Conservation (phyloP, 75 land plant species). For the Azolla pinnata region DNA sequence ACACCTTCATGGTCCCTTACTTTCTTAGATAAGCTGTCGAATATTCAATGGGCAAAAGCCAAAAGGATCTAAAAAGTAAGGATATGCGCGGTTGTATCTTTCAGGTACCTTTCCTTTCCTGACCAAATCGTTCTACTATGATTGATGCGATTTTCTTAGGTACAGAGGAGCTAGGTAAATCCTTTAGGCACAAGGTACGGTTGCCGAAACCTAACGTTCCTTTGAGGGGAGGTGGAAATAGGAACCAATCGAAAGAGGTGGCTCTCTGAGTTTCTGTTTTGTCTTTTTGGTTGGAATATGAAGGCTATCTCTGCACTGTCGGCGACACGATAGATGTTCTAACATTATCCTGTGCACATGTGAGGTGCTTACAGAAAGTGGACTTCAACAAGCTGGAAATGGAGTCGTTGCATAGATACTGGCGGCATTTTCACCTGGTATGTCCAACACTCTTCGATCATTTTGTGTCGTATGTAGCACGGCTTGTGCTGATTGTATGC, state of each 20-base stretch:
- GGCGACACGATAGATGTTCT: not conserved
- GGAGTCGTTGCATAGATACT: conserved; percentile 55
- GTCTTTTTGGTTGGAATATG: not conserved
- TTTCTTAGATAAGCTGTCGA: no score
- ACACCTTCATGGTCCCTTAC: not conserved
- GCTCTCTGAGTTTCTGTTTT: conserved; percentile 1
- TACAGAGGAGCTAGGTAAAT: not conserved
- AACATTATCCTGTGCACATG: not conserved
- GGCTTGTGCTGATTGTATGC: not conserved
- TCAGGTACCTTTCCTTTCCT: no score
- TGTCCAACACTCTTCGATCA: not conserved
- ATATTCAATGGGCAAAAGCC: no score
- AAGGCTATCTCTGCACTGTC: not conserved
- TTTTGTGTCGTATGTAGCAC: not conserved
- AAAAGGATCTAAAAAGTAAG: no score
- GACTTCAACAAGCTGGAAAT: conserved; percentile 62
- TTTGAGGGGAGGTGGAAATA: not conserved
- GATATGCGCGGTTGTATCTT: no score
- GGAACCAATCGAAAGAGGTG: not conserved
- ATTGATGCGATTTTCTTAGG: no score
- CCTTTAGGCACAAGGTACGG: not conserved
- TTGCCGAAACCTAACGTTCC: not conserved
- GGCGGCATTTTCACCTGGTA: conserved; percentile 64
- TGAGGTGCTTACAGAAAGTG: conserved; percentile 36
- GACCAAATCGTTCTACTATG: no score